Evolutionary conservation across 1,284 basidiomycete species (phyloP).

Genomic region (Ustilago trichophora): DNA sequence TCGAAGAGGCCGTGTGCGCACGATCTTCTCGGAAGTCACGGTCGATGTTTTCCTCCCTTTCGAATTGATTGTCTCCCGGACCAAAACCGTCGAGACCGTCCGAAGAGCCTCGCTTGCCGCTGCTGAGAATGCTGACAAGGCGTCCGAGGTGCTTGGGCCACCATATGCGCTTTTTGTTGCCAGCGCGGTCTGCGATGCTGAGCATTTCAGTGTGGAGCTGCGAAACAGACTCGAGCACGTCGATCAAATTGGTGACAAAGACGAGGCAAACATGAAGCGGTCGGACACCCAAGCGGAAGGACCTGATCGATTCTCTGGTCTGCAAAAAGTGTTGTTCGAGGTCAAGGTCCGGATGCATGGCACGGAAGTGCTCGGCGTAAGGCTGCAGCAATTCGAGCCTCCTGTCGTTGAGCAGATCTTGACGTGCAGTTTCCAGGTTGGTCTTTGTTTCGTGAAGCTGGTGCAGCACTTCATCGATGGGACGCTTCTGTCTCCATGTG

Average conservation of each 20-base stretch:
- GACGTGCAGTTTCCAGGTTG: slow-evolving; percentile 25
- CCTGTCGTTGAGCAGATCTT: slow-evolving; percentile 65
- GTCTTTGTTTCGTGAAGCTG: slow-evolving; percentile 67
- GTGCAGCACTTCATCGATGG: slow-evolving; percentile 47
- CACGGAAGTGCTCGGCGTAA: slow-evolving; percentile 52
- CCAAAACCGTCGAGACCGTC: slow-evolving; percentile 34
- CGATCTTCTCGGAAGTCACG: slow-evolving; percentile 31
- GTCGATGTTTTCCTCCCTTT: slow-evolving; percentile 38
- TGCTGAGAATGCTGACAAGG: slow-evolving; percentile 64
- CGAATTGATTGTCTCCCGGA: slow-evolving; percentile 18
- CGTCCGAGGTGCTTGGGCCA: slow-evolving; percentile 70
- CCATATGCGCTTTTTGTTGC: slow-evolving; percentile 69
- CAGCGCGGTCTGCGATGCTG: slow-evolving; percentile 68
- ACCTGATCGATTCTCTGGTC: slow-evolving; percentile 21
- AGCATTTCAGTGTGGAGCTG: slow-evolving; percentile 70
- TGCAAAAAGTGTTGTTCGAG: slow-evolving; percentile 34
- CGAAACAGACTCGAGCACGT: slow-evolving; percentile 69
- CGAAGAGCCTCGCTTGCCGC: slow-evolving; percentile 29
- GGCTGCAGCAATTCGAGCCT: slow-evolving; percentile 71
- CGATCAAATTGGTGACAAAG: slow-evolving; percentile 70
- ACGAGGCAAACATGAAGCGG: slow-evolving; percentile 71
- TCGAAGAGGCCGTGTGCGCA: slow-evolving; percentile 10
- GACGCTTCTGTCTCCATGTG: slow-evolving; percentile 38
- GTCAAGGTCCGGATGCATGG: slow-evolving; percentile 32
- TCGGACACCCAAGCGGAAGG: slow-evolving; percentile 62